A percentile compares a stretch with the other conserved stretches of the same genome.
Conservation (phyloP, 2,329 filamentous ascomycete species). For the Dactylellina drechsleri region DNA sequence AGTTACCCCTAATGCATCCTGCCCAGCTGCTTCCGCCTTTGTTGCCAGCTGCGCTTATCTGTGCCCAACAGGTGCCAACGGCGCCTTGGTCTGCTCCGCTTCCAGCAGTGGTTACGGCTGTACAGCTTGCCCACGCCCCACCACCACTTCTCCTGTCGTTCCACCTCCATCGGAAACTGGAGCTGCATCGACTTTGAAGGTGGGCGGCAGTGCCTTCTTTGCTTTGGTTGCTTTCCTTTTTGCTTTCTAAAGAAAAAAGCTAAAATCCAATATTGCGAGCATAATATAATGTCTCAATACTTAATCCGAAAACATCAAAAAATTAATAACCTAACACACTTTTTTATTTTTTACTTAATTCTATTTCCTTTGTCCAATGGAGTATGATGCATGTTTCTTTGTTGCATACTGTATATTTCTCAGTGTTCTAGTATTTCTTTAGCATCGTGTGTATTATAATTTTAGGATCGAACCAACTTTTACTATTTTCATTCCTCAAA, state of each 20-base stretch:
- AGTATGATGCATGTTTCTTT: not conserved
- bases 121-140: not conserved
- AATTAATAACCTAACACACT: not conserved
- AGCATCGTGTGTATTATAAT: not conserved
- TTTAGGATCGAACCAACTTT: not conserved
- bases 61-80: not conserved
- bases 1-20: not conserved
- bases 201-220: not conserved
- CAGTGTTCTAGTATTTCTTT: not conserved
- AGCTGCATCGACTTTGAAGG: slow-evolving; percentile 3
- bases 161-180: not conserved
- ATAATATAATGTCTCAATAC: slow-evolving; percentile 1
- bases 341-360: not conserved
- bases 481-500: not conserved
- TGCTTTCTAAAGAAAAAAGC: not conserved
- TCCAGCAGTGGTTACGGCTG: not conserved
- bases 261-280: not conserved
- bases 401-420: not conserved
- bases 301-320: not conserved
- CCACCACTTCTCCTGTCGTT: not conserved
- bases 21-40: not conserved
- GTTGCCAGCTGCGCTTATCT: not conserved
- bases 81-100: not conserved
- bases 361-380: not conserved
- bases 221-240: slow-evolving; percentile 12